A percentile compares a stretch with the other conserved stretches of the same genome.
phyloP scores from a whole-genome alignment of 1,139 yeast genomes.

The Hemisphaericaspora xylofermentans region DNA sequence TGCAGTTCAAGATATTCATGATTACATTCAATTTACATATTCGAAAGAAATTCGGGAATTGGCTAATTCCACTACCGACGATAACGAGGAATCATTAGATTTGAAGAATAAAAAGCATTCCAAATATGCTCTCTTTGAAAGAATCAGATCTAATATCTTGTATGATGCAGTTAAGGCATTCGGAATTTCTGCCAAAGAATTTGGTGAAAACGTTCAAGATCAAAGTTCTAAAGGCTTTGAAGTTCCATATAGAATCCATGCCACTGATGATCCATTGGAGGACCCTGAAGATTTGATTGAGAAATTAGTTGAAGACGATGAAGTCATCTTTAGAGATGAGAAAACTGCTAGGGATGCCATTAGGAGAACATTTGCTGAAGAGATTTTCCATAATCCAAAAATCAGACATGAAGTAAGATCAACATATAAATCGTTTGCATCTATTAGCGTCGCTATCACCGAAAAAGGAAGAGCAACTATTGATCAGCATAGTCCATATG shows the following conservation, averaged over 20 bases:
- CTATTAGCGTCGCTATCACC: constrained; percentile 73
- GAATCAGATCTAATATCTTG: constrained; percentile 65
- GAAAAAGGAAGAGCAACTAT: constrained; percentile 85
- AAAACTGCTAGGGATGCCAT: constrained; percentile 73
- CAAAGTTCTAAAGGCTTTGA: constrained; percentile 47
- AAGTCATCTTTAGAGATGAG: constrained; percentile 56
- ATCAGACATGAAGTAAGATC: constrained; percentile 74
- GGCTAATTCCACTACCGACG: constrained; percentile 18
- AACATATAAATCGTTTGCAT: constrained; percentile 65
- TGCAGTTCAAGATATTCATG: constrained; percentile 85
- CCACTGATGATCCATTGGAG: constrained; percentile 69
- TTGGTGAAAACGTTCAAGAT: constrained; percentile 81
- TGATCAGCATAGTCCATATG: constrained; percentile 77
- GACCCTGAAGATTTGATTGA: constrained; percentile 67
- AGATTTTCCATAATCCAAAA: constrained; percentile 77
- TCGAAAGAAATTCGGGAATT: constrained; percentile 64
- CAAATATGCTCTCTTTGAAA: constrained; percentile 71
- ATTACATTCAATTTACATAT: constrained; percentile 78
- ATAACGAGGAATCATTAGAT: constrained; percentile 13
- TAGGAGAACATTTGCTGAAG: constrained; percentile 73
- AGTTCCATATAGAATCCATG: constrained; percentile 63
- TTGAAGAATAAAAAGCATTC: constrained; percentile 57
- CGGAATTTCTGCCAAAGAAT: constrained; percentile 76
- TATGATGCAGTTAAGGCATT: constrained; percentile 69
- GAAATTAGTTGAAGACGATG: constrained; percentile 52